phyloP scores from a whole-genome alignment of 1,284 basidiomycete genomes.

The Neonothopanus nambi region DNA sequence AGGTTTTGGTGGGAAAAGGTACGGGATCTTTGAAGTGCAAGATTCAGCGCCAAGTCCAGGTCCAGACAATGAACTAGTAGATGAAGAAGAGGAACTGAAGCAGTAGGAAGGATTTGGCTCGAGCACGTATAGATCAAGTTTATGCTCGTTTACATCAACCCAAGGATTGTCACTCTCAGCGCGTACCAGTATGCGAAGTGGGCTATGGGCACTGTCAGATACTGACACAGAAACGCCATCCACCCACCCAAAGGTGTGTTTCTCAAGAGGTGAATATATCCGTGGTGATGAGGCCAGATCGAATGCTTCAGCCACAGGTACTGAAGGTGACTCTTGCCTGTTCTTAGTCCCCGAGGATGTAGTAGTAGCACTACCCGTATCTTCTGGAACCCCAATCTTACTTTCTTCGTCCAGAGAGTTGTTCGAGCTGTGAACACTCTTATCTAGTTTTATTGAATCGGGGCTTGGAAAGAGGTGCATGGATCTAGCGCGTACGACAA shows the following conservation, averaged over 20 bases:
- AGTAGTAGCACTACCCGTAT: not conserved
- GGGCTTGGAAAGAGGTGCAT: slow-evolving; percentile 55
- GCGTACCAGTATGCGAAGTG: slow-evolving; percentile 53
- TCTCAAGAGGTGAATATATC: slow-evolving; percentile 38
- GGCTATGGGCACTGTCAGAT: slow-evolving; percentile 2
- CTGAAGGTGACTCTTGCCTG: too few species aligned
- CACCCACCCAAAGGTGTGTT: slow-evolving; percentile 62
- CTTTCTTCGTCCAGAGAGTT: slow-evolving; percentile 10
- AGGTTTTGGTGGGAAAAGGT: slow-evolving; percentile 43
- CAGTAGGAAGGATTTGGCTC: slow-evolving; percentile 30
- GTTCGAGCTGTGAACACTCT: not conserved
- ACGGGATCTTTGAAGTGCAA: slow-evolving; percentile 23
- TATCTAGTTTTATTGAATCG: slow-evolving; percentile 20
- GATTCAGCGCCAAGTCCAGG: not conserved
- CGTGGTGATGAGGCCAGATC: not conserved
- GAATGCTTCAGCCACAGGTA: too few species aligned
- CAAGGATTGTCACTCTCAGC: slow-evolving; percentile 60
- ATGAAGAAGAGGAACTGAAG: slow-evolving; percentile 4
- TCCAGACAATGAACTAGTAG: slow-evolving; percentile 15
- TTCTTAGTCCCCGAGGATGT: too few species aligned
- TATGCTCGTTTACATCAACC: slow-evolving; percentile 44
- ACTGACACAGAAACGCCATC: slow-evolving; percentile 51
- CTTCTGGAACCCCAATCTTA: too few species aligned
- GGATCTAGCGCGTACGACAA: slow-evolving; percentile 59
- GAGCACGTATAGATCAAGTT: slow-evolving; percentile 48